These are phyloP conservation scores for Fusarium haematococcum DNA, from an alignment of 2,329 filamentous ascomycete species.

Conservation along the genomic window DNA sequence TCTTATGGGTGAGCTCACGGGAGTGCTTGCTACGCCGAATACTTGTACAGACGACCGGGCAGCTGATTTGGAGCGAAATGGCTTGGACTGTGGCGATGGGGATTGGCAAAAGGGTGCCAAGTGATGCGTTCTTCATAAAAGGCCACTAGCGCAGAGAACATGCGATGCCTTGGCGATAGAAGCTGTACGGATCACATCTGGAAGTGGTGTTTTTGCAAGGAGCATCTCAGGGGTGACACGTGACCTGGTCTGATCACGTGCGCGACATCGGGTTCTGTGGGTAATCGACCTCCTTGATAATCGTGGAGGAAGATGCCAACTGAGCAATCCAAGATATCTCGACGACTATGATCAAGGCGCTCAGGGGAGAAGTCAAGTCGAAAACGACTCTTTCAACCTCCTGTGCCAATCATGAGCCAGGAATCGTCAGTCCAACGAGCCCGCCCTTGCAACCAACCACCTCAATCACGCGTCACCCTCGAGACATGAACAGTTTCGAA, in stretches of 20 bases:
- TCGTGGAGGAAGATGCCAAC: background rate
- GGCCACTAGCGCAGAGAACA: no score
- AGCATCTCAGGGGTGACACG: background rate
- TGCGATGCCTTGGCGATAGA: no score
- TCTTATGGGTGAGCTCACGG: background rate
- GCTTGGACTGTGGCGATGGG: background rate
- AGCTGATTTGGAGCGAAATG: background rate
- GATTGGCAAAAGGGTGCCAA: background rate
- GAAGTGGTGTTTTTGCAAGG: no score
- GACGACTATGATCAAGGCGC: background rate
- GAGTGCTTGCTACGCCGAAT: background rate
- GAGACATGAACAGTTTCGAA: background rate
- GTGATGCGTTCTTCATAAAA: no score
- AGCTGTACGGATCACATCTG: no score
- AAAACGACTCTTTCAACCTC: background rate
- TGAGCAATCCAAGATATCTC: background rate
- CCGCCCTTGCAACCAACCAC: background rate
- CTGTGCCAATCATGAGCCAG: no score
- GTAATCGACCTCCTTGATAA: background rate
- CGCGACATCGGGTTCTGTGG: no score
- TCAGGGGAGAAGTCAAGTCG: background rate
- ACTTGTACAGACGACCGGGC: background rate
- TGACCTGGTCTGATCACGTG: background rate
- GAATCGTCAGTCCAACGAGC: no score
- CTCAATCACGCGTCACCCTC: background rate